Evolutionary conservation across 108 stramenopile species (phyloP).

Genomic region (Skeletonema menzelii): DNA sequence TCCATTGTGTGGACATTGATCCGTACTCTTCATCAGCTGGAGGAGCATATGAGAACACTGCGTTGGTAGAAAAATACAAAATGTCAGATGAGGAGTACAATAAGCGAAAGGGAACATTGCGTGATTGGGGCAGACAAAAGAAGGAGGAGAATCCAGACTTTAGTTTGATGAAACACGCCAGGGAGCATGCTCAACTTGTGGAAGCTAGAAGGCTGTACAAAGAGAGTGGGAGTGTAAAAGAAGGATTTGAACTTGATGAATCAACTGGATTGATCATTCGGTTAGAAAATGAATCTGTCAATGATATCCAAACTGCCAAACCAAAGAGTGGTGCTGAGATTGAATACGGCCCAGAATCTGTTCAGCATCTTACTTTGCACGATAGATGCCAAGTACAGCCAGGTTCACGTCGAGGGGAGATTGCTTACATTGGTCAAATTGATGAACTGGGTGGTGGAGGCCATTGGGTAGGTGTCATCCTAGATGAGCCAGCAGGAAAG

Average conservation of each 20-base stretch:
- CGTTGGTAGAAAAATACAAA: conserved; percentile 88
- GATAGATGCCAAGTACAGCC: conserved; percentile 92
- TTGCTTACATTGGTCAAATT: conserved; percentile 83
- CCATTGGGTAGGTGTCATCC: conserved; percentile 91
- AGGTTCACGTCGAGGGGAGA: conserved; percentile 82
- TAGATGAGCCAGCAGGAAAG: conserved; percentile 95
- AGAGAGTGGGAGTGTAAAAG: conserved; percentile 58
- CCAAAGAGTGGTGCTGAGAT: conserved; percentile 14
- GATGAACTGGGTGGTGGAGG: conserved; percentile 70
- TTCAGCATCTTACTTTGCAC: conserved; percentile 60
- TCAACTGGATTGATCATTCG: conserved; percentile 55
- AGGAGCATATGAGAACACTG: conserved; percentile 91
- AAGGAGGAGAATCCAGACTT: conserved; percentile 84
- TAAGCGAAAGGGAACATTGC: conserved; percentile 86
- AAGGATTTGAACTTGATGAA: conserved; percentile 67
- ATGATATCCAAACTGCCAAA: neutral
- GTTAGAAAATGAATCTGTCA: conserved; percentile 29
- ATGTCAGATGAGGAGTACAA: conserved; percentile 97
- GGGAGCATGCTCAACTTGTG: conserved; percentile 68
- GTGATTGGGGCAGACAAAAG: conserved; percentile 89
- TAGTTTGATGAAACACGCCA: conserved; percentile 76
- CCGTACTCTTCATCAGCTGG: conserved; percentile 78
- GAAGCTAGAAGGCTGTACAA: conserved; percentile 66
- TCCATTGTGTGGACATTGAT: conserved; percentile 92
- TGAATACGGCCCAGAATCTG: conserved; percentile 49